These are phyloP conservation scores for Xylariales sp. DNA, from an alignment of 2,329 filamentous ascomycete genomes.

Conservation along the genomic window DNA sequence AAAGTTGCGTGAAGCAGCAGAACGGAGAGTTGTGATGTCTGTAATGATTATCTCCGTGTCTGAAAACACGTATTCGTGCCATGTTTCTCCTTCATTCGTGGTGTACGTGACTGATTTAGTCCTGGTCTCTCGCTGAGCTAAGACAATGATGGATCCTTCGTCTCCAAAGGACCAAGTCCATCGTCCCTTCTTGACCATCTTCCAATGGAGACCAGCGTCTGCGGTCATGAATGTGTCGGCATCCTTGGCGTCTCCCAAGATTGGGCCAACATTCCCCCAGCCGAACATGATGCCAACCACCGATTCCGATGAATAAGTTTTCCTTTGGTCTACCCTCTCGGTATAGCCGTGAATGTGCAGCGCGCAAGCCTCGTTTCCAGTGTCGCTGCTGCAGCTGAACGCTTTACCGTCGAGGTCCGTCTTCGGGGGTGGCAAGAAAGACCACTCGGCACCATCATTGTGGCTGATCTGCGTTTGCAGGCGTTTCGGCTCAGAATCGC, in stretches of 20 bases:
- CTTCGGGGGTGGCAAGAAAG: conserved; percentile 65
- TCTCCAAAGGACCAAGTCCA: conserved; percentile 97
- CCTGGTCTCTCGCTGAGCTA: conserved; percentile 67
- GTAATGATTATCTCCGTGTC: conserved; percentile 67
- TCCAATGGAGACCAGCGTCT: conserved; percentile 90
- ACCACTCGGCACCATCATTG: conserved; percentile 91
- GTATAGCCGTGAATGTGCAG: conserved; percentile 96
- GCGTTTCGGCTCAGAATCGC: conserved; percentile 66
- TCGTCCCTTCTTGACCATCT: conserved; percentile 75
- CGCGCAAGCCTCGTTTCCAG: conserved; percentile 65
- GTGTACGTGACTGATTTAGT: conserved; percentile 72
- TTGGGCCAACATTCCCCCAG: conserved; percentile 80
- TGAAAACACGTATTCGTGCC: conserved; percentile 71
- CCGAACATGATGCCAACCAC: conserved; percentile 90
- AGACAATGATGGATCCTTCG: conserved; percentile 86
- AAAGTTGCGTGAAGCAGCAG: conserved; percentile 87
- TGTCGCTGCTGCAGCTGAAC: conserved; percentile 61
- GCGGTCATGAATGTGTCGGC: conserved; percentile 87
- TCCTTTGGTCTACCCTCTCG: conserved; percentile 73
- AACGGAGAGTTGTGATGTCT: conserved; percentile 83
- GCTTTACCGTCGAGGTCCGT: conserved; percentile 67
- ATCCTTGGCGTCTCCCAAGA: conserved; percentile 62
- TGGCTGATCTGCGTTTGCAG: conserved; percentile 91
- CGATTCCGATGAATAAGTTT: conserved; percentile 83
- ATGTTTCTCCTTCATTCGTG: conserved; percentile 74